Base-by-base conservation (phyloP, 805 yeast species). In the Wickerhamomyces bovis region DNA sequence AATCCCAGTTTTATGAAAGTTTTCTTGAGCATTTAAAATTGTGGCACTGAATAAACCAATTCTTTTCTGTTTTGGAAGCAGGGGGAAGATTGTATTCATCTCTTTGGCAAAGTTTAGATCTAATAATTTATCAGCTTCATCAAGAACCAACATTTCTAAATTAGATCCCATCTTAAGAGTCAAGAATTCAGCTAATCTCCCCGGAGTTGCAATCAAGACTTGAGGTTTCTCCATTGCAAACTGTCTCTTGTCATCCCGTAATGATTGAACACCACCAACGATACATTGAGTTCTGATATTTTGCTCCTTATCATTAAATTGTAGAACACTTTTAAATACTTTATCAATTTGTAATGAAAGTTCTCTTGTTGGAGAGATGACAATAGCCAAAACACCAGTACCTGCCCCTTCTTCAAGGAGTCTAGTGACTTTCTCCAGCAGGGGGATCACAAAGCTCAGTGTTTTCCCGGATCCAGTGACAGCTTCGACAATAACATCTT, bases 381-480 rank as follows among this genome's bases (percentile, higher is more conserved):
- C 74, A 2, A 92, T 65, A 0, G 86, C 86, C 12, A 49, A 8
- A 4, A 20, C 3, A 36, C 39, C 40, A 1, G 66, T 49, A 15
- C 54, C 36, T 18, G 48, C 40, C 22, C 72, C 67, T 15, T 55
- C 38, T 20, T 49, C 40, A 25, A 72, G 66, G 21, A 56, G 54
- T 28, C 53, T 64, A n/a, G 61, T 55, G 8, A 89, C 65, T 54
- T 81, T 83, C 56, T 89, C 92, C 5, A 89, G 58, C 1, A 86
- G 75, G 0, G 99, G 99, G 2, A 94, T 73, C 5, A 82, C 79
- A 68, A 86, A 94, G 3, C 97, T 85, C n/a, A 90, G 64, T 0
- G 99, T 94, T 63, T 94, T 94, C n/a, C 99, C 99, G 0, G 97
- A 89, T 0, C 99, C 99, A 0, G 99, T 94, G 1, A 89, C 96